A percentile compares a stretch with the other conserved stretches of the same genome.
phyloP scores from a whole-genome alignment of 2,329 filamentous ascomycete species.

The Lithohypha guttulata region DNA sequence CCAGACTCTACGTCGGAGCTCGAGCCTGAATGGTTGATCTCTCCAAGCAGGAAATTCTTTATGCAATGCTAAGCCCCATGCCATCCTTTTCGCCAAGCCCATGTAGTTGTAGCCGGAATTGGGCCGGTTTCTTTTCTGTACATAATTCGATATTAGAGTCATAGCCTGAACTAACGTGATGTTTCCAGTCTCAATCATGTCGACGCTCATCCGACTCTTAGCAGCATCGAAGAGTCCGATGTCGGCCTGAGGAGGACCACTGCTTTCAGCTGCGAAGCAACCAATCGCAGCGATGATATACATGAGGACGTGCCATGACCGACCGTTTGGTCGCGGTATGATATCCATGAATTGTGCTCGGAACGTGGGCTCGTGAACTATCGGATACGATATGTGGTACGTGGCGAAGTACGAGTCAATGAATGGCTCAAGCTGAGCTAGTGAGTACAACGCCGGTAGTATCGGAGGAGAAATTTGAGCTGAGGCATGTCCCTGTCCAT shows the following conservation, averaged over 20 bases:
- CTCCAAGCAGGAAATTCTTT: slow-evolving; percentile 27
- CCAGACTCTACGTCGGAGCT: slow-evolving; percentile 12
- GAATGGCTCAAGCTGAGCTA: slow-evolving; percentile 13
- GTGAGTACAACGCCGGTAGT: slow-evolving; percentile 2
- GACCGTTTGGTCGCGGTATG: slow-evolving; percentile 13
- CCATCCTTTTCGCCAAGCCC: slow-evolving; percentile 41
- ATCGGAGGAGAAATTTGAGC: slow-evolving; percentile 2
- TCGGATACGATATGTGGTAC: slow-evolving; percentile 23
- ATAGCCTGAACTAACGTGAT: slow-evolving; percentile 26
- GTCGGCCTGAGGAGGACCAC: slow-evolving; percentile 13
- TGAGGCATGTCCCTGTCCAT: slow-evolving; percentile 1
- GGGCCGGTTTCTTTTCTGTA: slow-evolving; percentile 41
- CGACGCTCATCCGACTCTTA: slow-evolving; percentile 21
- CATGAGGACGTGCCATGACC: slow-evolving; percentile 22
- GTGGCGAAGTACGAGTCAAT: slow-evolving; percentile 23
- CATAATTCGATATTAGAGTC: slow-evolving; percentile 35
- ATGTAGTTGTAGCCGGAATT: slow-evolving; percentile 43
- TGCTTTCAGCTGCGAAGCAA: slow-evolving; percentile 14
- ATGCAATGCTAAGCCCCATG: slow-evolving; percentile 40
- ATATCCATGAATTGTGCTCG: slow-evolving; percentile 16
- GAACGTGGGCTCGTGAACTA: slow-evolving; percentile 24
- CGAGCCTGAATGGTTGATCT: slow-evolving; percentile 8
- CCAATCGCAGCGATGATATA: slow-evolving; percentile 23
- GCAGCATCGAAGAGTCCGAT: slow-evolving; percentile 16
- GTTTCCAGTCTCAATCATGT: slow-evolving; percentile 25